Base-by-base conservation (phyloP, 2,329 filamentous ascomycete genomes). In the Cladosporium halotolerans region DNA sequence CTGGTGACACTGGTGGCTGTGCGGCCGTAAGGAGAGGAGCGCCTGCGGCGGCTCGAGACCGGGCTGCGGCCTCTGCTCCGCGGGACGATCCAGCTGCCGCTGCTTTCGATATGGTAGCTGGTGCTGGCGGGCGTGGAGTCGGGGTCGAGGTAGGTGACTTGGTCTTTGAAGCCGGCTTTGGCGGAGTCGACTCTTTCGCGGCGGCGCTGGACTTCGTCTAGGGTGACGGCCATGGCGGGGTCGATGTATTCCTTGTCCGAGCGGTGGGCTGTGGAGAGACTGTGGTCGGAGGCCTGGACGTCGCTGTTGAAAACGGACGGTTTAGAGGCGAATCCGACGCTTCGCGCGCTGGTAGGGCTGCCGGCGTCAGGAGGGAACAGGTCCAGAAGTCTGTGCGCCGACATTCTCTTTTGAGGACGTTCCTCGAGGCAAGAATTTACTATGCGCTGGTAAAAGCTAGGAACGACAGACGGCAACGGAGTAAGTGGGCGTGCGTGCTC, bases 381-480 rank as follows among this genome's bases (percentile, higher is more conserved):
- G 1, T 71, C 68, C 11, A 95, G 74, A 11, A 97, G 77, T 23
- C 84, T 79, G 45, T 83, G 82, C 3, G 93, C 92, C 47, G 89
- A 83, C 9, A 83, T 73, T 47, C 93, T 82, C 52, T 82, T 74
- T 53, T 86, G 82, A 6, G 93, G 92, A 55, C 84, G 78, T 28
- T 85, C 78, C 58, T 81, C 86, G 48, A 97, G 76, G 66, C 92
- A 97, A 13, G 83, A 83, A 50, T 84, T 79, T 36, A 95, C 83
- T 45, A 96, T 77, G 13, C 80, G 76, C 55, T 83, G 81, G 69
- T 88, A 97, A 78, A 91, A 97, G 10, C 78, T 75, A 0, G 93
- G 93, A 8, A 95, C 79, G 9, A 78, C 68, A 5, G 82, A 71
- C 23, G 69, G 66, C 4, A 76, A 72, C 9, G 86, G 72, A 18